Base-by-base conservation (phyloP, 768 basidiomycete genomes). In the Suillus subalutaceus region DNA sequence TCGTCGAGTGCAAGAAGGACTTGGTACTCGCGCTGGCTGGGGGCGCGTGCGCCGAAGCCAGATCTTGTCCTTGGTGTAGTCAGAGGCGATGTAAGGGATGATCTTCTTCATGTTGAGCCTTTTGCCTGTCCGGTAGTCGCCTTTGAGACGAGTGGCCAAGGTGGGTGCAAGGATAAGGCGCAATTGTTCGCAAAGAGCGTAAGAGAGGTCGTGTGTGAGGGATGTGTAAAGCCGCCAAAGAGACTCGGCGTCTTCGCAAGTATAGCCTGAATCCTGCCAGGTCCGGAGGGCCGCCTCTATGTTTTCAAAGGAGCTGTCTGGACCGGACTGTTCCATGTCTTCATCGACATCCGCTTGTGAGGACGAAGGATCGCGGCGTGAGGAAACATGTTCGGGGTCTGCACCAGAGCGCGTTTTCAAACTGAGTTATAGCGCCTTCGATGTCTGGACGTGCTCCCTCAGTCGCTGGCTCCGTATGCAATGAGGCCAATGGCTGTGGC, bases 11-110 rank as follows among this genome's bases (percentile, higher is more conserved):
- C 92, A 65, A 99, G 85, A 48, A 99, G 86, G 2, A 99, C 88
- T 73, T 99, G 97, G 77, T 99, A 99, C 74, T 97, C 96, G 58
- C 97, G 86, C 72, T 93, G 89, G 74, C 93, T 95, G 6, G 97
- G 97, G 97, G 60, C 92, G 89, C 4, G 96, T 97, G 26, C 97
- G 87, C 32, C 97, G 90, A 43, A 99, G 83, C 97, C 97, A 99
- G 69, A 99, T 99, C 79, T 96, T 96, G 84, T 99, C 97, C 77
- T 99, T 99, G 62, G 96, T 99, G 82, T 94, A 99, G 79, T 99
- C 97, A 79, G 92, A 94, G 43, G 97, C 97, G 67, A 99, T 96
- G 82, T 97, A 99, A 4, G 93, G 89, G 67, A 99, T 96, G 76
- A 99, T 94, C 79, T 96, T 96, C 77, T 96, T 95, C 97, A 99